Evolutionary conservation across 129 eudicot genomes (phyloP), one percentile per base, ranked within the genome.

Genomic region (Centrapalus pauciflorus): DNA sequence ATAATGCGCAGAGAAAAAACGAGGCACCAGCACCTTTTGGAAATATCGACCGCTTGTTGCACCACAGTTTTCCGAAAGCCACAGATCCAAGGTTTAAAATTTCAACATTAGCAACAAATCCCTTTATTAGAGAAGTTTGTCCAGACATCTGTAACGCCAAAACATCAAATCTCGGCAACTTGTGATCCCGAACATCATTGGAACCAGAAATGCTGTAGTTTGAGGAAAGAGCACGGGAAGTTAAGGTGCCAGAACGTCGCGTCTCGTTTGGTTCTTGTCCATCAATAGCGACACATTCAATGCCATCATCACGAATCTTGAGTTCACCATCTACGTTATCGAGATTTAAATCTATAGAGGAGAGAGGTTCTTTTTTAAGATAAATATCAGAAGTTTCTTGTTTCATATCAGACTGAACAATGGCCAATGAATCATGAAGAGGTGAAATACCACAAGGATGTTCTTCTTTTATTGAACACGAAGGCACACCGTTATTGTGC

Each of bases 21-120:
- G 26, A 55, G 4, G 48, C 38, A 16, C 68, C n/a, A 66, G 29
- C 41, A 84, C 95, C 96, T 80, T 77, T 79, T 14, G 96, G 92
- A 67, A 84, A 85, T 64, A 88, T 88, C 25, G 78, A 84, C 40
- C 77, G 76, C 77, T 77, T 88, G 67, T 52, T 82, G 75, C 92
- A 79, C 92, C 96, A 88, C 5, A 74, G 64, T 71, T 72, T 82
- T 32, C 96, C 91, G 49, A 46, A 69, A 14, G 81, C 84, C 20
- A 83, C 61, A 51, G 80, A 62, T 29, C 96, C 96, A 32, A 71
- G 50, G 58, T 65, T 74, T 58, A 87, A 2, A 57, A 69, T 72
- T 55, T 84, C 77, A 52, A 77, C 85, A 68, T 57, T 25, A 35
- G 62, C 8, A 16, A 55, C 5, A n/a, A 3, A 8, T 48, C 45